A percentile compares a stretch with the other conserved stretches of the same genome.
Evolutionary conservation across 768 basidiomycete genomes (phyloP).

Genomic region (Suillus paluster): DNA sequence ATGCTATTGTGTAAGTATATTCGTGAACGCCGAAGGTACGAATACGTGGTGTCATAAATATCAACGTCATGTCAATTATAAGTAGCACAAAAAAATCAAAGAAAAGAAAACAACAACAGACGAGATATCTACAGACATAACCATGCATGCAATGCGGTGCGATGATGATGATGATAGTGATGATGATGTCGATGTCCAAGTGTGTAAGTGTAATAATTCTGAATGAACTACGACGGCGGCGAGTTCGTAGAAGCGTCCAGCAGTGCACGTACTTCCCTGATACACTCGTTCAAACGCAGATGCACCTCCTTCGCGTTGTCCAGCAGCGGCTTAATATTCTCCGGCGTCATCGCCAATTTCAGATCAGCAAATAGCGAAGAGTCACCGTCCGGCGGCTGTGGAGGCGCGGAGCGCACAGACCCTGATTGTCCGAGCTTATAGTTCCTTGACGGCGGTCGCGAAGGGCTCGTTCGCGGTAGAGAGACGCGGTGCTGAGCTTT

Average conservation of each 20-base stretch:
- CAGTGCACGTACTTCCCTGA: slow-evolving; percentile 63
- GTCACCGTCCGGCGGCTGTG: slow-evolving; percentile 40
- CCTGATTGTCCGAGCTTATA: slow-evolving; percentile 42
- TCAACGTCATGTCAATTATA: neutral
- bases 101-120: neutral
- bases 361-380: slow-evolving; percentile 41
- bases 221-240: slow-evolving; percentile 2
- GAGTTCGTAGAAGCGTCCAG: slow-evolving; percentile 32
- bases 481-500: slow-evolving; percentile 33
- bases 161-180: neutral
- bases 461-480: slow-evolving; percentile 41
- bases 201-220: neutral
- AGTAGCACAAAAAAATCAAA: neutral
- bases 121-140: neutral
- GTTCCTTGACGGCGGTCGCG: slow-evolving; percentile 40
- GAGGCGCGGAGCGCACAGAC: slow-evolving; percentile 68
- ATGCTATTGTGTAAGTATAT: neutral
- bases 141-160: neutral
- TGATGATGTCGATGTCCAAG: neutral
- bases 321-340: slow-evolving; percentile 82
- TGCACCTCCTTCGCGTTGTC: slow-evolving; percentile 84
- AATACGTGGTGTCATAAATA: neutral
- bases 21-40: neutral
- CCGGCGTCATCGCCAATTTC: slow-evolving; percentile 81
- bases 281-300: slow-evolving; percentile 65